These are phyloP conservation scores for Polygonum maritimum DNA, from an alignment of 148 eudicot genomes.

Conservation along the genomic window DNA sequence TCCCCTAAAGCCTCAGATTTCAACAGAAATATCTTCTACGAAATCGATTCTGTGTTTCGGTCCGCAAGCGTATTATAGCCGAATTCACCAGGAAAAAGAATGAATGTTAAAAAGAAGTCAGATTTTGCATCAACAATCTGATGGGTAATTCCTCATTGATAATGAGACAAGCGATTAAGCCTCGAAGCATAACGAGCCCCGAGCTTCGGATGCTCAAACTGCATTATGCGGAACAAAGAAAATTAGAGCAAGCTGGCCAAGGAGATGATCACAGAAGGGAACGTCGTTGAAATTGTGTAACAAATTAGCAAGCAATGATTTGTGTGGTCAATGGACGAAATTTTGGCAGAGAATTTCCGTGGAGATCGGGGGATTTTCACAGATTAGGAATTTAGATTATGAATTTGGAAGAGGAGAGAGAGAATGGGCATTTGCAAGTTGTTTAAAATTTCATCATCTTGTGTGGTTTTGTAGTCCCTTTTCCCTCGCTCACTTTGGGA, in stretches of 20 bases:
- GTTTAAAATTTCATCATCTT: background rate
- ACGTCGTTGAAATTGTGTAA: background rate
- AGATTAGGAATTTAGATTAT: background rate
- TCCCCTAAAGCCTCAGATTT: background rate
- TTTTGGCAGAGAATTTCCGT: background rate
- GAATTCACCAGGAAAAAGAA: background rate
- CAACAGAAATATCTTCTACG: background rate
- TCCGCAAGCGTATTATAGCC: background rate
- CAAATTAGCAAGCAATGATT: background rate
- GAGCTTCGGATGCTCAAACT: background rate
- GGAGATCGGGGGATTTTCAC: background rate
- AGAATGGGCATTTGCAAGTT: background rate
- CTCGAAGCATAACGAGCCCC: background rate
- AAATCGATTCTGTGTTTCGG: background rate
- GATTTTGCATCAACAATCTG: background rate
- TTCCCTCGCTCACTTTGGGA: slow-evolving; percentile 2
- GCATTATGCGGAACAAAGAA: background rate
- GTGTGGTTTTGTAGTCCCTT: background rate
- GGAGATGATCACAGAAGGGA: background rate
- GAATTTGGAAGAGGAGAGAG: slow-evolving; percentile 6
- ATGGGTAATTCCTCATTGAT: background rate
- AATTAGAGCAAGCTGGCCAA: background rate
- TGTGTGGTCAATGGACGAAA: slow-evolving; percentile 1
- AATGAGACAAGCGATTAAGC: background rate
- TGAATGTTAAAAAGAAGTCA: background rate